Base-by-base conservation (phyloP, 1,139 yeast species). In the Geotrichum histeridarum region DNA sequence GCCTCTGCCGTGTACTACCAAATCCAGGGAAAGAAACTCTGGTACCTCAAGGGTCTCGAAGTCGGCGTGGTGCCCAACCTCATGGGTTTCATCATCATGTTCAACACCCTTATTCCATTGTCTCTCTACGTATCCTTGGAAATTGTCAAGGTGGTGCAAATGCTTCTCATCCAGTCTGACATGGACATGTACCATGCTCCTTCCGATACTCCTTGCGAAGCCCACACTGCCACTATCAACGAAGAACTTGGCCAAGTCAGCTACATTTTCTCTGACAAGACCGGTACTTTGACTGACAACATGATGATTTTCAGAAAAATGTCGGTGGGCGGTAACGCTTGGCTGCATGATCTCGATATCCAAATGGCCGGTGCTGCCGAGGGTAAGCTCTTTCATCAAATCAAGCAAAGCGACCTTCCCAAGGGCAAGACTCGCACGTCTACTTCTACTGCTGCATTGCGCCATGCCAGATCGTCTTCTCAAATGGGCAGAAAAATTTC, bases 161-260 rank as follows among this genome's bases (percentile, higher is more conserved):
- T 90, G 69, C 70, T 84, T 45, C 75, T 91, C 59, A 73, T 94
- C 64, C 95, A 89, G 66, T 83, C 81, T 78, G 99, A 94, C 70
- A 80, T 93, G 51, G 99, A 94, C 69, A 89, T 94, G 96, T 94
- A 93, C 65, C 90, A 93, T 67, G 78, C 75, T 17, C 86, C 81
- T 43, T 78, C 90, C 4, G 82, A 93, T 64, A 93, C 96, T 0
- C 96, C 96, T 0, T 94, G 96, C 46, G 96, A 87, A 64, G 95
- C 96, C 0, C 84, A 91, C 64, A 91, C 99, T 0, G 96, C 98
- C 0, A 88, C 98, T 0, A 90, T 93, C 62, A 78, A 93, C 61
- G 99, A 94, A 67, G 99, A 94, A 70, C 75, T 94, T 62, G 99
- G 99, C 2, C 99, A 94, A 68, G 98, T 94, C 0, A 84, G 95